phyloP scores from a whole-genome alignment of 2,329 filamentous ascomycete species.

The Alternaria tenuissima region DNA sequence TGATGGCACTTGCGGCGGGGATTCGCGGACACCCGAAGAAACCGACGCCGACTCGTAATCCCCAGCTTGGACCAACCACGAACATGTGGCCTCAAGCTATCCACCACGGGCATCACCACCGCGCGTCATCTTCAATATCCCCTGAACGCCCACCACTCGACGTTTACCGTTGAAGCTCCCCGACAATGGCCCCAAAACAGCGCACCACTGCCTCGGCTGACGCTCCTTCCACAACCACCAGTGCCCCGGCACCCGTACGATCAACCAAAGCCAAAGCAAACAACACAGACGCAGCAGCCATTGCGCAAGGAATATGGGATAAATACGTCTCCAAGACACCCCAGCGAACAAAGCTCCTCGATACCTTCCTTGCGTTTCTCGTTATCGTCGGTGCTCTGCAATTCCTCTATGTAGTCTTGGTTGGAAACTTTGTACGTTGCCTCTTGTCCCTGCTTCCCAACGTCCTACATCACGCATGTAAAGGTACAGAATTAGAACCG shows the following conservation, averaged over 20 bases:
- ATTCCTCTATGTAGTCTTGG: conserved; percentile 90
- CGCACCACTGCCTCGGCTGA: conserved; percentile 27
- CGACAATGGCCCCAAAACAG: conserved; percentile 46
- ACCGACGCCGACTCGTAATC: conserved; percentile 13
- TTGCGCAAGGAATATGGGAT: conserved; percentile 74
- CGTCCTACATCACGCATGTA: not conserved
- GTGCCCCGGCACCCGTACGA: conserved; percentile 23
- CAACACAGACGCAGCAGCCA: conserved; percentile 59
- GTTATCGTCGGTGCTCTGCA: conserved; percentile 87
- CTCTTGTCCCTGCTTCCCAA: not conserved
- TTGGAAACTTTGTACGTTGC: conserved; percentile 87
- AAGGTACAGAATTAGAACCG: not conserved
- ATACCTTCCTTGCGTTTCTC: conserved; percentile 89
- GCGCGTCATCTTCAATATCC: not conserved
- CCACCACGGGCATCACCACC: conserved; percentile 18
- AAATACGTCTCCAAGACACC: conserved; percentile 84
- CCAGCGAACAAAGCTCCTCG: conserved; percentile 90
- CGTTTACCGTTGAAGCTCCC: conserved; percentile 2
- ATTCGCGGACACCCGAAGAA: conserved; percentile 24
- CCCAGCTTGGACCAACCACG: conserved; percentile 18
- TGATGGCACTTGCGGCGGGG: conserved; percentile 34
- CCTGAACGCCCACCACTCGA: not conserved
- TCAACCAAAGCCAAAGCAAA: conserved; percentile 40
- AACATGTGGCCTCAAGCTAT: conserved; percentile 40
- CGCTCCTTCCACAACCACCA: conserved; percentile 23